These are phyloP conservation scores for Wickerhamiella cacticola DNA, from an alignment of 805 yeast species.

Conservation along the genomic window DNA sequence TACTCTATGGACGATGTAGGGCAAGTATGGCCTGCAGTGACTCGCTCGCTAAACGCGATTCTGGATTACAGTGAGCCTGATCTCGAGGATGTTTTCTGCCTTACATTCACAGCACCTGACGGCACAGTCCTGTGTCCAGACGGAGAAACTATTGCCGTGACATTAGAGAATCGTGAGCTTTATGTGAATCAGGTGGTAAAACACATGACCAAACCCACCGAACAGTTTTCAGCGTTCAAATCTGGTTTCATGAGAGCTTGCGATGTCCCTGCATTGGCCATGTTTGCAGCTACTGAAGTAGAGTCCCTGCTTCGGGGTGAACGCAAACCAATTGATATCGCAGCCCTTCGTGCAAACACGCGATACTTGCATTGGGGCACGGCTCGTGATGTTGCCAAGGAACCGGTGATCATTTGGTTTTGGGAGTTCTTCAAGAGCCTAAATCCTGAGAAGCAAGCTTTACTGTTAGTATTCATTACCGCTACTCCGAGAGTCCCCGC, in stretches of 20 bases:
- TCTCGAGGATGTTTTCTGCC: slow-evolving; percentile 38
- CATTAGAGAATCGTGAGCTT: slow-evolving; percentile 41
- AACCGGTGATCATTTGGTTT: slow-evolving; percentile 56
- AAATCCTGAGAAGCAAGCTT: slow-evolving; percentile 40
- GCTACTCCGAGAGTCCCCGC: slow-evolving; percentile 92
- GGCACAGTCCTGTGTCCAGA: slow-evolving; percentile 45
- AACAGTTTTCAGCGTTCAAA: slow-evolving; percentile 46
- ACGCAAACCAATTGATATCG: slow-evolving; percentile 56
- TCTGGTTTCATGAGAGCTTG: slow-evolving; percentile 66
- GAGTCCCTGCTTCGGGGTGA: slow-evolving; percentile 69
- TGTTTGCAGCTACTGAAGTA: slow-evolving; percentile 73
- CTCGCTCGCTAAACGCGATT: slow-evolving; percentile 38
- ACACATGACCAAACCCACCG: slow-evolving; percentile 44
- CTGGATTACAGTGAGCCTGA: slow-evolving; percentile 34
- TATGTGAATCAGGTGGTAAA: slow-evolving; percentile 54
- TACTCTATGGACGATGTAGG: slow-evolving; percentile 51
- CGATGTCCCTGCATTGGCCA: slow-evolving; percentile 66
- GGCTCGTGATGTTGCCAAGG: slow-evolving; percentile 26
- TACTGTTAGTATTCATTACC: slow-evolving; percentile 63
- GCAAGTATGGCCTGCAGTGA: slow-evolving; percentile 59
- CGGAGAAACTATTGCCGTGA: slow-evolving; percentile 49
- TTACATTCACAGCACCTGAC: slow-evolving; percentile 56
- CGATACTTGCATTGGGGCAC: slow-evolving; percentile 55
- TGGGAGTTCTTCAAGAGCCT: slow-evolving; percentile 63
- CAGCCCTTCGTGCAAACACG: slow-evolving; percentile 56